phyloP scores from a whole-genome alignment of 2,329 filamentous ascomycete genomes.

The Davidsoniella virescens region DNA sequence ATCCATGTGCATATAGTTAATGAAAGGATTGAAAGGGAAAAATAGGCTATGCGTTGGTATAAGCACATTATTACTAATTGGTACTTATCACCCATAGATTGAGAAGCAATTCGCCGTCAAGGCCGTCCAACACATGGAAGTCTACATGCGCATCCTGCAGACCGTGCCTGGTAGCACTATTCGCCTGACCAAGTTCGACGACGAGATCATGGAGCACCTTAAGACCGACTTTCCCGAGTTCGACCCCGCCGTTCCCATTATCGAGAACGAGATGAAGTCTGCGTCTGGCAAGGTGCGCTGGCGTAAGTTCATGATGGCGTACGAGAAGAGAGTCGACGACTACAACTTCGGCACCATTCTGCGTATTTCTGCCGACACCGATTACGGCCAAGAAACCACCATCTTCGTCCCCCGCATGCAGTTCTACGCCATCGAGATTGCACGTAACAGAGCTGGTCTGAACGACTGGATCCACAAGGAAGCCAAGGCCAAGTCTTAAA shows the following conservation, averaged over 20 bases:
- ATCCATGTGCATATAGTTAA: not conserved
- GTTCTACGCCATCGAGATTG: conserved; percentile 39
- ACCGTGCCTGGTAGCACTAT: conserved; percentile 76
- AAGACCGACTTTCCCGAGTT: conserved; percentile 82
- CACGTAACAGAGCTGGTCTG: conserved; percentile 61
- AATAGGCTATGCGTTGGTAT: not conserved
- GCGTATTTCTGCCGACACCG: conserved; percentile 56
- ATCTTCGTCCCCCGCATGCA: conserved; percentile 59
- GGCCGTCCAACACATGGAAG: conserved; percentile 89
- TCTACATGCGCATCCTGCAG: conserved; percentile 93
- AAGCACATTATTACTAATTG: not conserved
- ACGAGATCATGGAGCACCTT: conserved; percentile 87
- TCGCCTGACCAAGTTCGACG: conserved; percentile 82
- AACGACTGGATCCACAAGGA: conserved; percentile 97
- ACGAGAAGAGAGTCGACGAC: conserved; percentile 90
- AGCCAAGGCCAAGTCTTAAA: conserved; percentile 30
- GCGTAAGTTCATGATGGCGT: conserved; percentile 85
- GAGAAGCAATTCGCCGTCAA: conserved; percentile 99
- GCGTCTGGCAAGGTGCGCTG: conserved; percentile 85
- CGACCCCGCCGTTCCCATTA: conserved; percentile 60
- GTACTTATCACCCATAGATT: conserved; percentile 41
- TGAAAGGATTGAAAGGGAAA: not conserved
- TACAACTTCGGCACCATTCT: conserved; percentile 97
- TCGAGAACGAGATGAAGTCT: conserved; percentile 97
- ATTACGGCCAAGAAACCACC: conserved; percentile 78